phyloP scores from a whole-genome alignment of 352 stramenopile species.

The Pythium periplocum region DNA sequence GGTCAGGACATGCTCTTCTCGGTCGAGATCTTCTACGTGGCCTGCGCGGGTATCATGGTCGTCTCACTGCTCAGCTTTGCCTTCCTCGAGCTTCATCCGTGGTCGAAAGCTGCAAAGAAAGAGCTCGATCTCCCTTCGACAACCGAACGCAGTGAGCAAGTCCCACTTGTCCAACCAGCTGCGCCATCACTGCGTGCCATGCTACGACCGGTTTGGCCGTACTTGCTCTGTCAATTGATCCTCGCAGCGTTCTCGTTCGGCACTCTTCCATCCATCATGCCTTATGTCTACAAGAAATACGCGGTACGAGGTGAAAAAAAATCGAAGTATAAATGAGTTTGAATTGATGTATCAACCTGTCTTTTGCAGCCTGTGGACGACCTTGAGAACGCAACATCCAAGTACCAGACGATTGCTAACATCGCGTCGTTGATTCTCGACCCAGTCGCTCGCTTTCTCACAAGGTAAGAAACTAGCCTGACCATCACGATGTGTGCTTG shows the following conservation, averaged over 20 bases:
- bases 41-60: conserved; percentile 46
- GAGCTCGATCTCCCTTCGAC: conserved; percentile 1
- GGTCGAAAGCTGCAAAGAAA: no score
- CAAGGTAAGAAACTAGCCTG: conserved; percentile 17
- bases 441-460: conserved; percentile 35
- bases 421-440: conserved; percentile 52
- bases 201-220: conserved; percentile 41
- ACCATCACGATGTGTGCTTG: not conserved
- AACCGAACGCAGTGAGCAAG: not conserved
- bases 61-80: conserved; percentile 45
- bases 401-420: conserved; percentile 48
- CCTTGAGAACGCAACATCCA: conserved; percentile 30
- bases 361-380: conserved; percentile 24
- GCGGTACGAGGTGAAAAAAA: conserved; percentile 23
- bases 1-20: conserved; percentile 42
- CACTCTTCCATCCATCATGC: conserved; percentile 62
- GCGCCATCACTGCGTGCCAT: conserved; percentile 16
- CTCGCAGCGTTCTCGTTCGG: conserved; percentile 62
- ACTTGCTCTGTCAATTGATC: conserved; percentile 43
- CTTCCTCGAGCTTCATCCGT: conserved; percentile 47
- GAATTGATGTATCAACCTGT: conserved; percentile 1
- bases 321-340: not conserved
- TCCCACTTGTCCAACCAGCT: not conserved
- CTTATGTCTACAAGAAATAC: conserved; percentile 70
- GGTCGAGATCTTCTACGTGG: conserved; percentile 48